These are phyloP conservation scores for Magnusiomyces suaveolens DNA, from an alignment of 1,139 yeast species.

Conservation along the genomic window DNA sequence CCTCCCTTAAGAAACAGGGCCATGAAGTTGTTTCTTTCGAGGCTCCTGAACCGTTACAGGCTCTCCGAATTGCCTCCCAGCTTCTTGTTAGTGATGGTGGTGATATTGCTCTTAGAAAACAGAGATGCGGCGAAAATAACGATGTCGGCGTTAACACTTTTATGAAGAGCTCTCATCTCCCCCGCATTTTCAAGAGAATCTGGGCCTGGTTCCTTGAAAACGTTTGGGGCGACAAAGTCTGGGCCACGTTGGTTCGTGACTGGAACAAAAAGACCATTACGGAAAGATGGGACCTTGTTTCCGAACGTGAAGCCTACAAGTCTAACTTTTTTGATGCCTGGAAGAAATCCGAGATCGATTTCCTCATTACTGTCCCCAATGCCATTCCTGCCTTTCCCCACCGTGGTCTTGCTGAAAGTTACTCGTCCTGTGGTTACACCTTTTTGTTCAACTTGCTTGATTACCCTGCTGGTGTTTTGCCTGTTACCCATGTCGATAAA, in stretches of 20 bases:
- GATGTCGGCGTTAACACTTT: conserved; percentile 34
- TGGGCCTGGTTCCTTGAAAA: conserved; percentile 33
- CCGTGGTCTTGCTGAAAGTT: conserved; percentile 31
- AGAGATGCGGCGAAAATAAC: conserved; percentile 30
- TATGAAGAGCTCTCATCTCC: conserved; percentile 29
- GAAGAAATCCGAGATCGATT: conserved; percentile 32
- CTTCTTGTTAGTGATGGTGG: conserved; percentile 32
- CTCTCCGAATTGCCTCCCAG: conserved; percentile 35
- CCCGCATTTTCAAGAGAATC: conserved; percentile 30
- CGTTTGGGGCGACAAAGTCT: conserved; percentile 31
- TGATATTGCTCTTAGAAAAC: conserved; percentile 28
- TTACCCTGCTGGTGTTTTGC: conserved; percentile 49
- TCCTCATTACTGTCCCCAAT: conserved; percentile 34
- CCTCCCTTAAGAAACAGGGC: conserved; percentile 43
- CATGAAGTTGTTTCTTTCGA: conserved; percentile 54
- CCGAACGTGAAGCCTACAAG: conserved; percentile 35
- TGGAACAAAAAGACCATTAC: conserved; percentile 33
- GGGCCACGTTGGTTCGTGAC: conserved; percentile 36
- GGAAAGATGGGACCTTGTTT: conserved; percentile 34
- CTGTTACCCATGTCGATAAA: conserved; percentile 48
- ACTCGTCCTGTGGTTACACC: conserved; percentile 43
- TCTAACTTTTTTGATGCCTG: conserved; percentile 31
- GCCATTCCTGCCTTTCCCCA: conserved; percentile 37
- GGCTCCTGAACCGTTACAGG: conserved; percentile 38
- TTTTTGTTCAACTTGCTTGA: conserved; percentile 52